Evolutionary conservation across 1,139 yeast species (phyloP).

Genomic region (Arxiozyma slooffiae): DNA sequence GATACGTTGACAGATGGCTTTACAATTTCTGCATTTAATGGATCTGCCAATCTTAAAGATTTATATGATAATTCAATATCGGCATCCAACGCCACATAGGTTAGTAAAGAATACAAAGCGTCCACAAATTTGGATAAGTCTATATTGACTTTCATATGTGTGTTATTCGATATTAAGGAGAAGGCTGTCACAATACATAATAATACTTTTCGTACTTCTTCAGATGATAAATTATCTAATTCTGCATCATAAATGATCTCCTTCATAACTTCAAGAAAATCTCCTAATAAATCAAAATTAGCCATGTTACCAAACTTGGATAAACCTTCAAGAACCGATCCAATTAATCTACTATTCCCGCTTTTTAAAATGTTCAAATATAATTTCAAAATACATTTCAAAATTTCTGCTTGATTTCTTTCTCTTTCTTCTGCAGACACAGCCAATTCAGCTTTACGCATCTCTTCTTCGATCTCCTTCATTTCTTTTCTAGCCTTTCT

Average conservation of each 20-base stretch:
- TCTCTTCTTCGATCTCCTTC: constrained; percentile 78
- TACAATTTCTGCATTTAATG: constrained; percentile 39
- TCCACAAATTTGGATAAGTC: constrained; percentile 66
- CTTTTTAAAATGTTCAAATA: constrained; percentile 70
- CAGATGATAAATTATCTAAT: constrained; percentile 34
- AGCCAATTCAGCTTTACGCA: constrained; percentile 77
- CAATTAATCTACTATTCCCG: constrained; percentile 59
- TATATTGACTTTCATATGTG: constrained; percentile 50
- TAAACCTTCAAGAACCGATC: constrained; percentile 82
- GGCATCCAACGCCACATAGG: constrained; percentile 63
- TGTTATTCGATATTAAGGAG: constrained; percentile 69
- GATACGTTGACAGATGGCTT: constrained; percentile 76
- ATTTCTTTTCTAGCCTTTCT: constrained; percentile 79
- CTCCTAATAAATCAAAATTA: constrained; percentile 85
- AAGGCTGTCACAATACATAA: constrained; percentile 86
- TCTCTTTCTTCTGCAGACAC: constrained; percentile 84
- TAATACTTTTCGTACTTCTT: constrained; percentile 53
- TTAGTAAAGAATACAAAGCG: constrained; percentile 57
- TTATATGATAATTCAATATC: constrained; percentile 81
- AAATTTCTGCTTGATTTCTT: constrained; percentile 70
- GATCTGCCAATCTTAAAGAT: constrained; percentile 69
- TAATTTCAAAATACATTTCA: constrained; percentile 59
- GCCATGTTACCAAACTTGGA: constrained; percentile 88
- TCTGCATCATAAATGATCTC: constrained; percentile 59
- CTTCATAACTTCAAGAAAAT: constrained; percentile 76